Evolutionary conservation across 2,329 filamentous ascomycete genomes (phyloP).

Genomic region (Fusarium sp.): DNA sequence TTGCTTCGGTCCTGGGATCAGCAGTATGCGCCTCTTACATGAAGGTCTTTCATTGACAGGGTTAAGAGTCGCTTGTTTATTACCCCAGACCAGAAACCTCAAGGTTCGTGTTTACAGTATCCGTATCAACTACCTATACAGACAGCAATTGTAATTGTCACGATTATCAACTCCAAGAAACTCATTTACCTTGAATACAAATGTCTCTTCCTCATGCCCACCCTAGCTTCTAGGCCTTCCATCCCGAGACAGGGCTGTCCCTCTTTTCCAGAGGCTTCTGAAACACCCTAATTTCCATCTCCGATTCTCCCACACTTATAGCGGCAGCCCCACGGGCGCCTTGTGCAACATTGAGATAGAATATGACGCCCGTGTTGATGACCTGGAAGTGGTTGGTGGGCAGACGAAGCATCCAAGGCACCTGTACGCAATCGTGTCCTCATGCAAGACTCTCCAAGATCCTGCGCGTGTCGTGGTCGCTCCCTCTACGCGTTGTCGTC

Average conservation of each 20-base stretch:
- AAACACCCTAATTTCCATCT: slow-evolving; percentile 41
- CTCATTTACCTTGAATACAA: not conserved
- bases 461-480: not conserved
- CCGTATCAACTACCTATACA: not conserved
- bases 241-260: slow-evolving; percentile 28
- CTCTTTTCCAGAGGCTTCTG: slow-evolving; percentile 23
- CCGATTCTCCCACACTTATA: slow-evolving; percentile 12
- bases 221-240: slow-evolving; percentile 5
- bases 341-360: not conserved
- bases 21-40: not conserved
- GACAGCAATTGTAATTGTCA: not conserved
- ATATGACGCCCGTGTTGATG: not conserved
- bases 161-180: not conserved
- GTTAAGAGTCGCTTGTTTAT: slow-evolving; percentile 24
- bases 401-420: not conserved
- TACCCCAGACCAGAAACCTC: slow-evolving; percentile 9
- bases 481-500: not conserved
- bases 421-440: not conserved
- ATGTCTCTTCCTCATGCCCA: not conserved
- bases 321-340: slow-evolving; percentile 6
- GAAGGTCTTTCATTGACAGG: slow-evolving; percentile 1
- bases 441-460: not conserved
- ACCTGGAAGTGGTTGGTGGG: not conserved
- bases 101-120: not conserved
- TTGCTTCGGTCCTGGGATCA: slow-evolving; percentile 1